Base-by-base conservation (phyloP, 2,329 filamentous ascomycete species). In the Fusarium virguliforme region DNA sequence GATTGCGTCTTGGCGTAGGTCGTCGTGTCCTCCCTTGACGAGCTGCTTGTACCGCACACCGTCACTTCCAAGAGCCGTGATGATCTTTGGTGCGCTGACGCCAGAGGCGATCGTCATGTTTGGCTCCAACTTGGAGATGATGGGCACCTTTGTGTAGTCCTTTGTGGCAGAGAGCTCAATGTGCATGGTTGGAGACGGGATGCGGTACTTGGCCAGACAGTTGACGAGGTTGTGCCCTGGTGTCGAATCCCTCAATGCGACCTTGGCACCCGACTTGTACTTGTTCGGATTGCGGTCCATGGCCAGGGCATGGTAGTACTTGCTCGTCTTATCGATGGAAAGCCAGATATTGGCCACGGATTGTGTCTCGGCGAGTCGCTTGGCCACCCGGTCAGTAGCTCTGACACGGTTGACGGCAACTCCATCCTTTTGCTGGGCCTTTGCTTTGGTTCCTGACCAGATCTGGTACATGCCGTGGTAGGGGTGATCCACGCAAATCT, bases 381-480 rank as follows among this genome's bases (percentile, higher is more conserved):
- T 86, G 3, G 90, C 89, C 35, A 98, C 86, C 53, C 85, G 87
- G 37, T 87, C 88, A 2, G 94, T 94, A 13, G 95, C 94, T 68
- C 86, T 87, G 74, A 92, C 90, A 54, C 96, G 90, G 5, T 92
- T 91, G 22, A 90, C 83, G 1, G 93, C 92, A 4, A 92, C 88
- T 41, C 92, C 89, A 72, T 98, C 95, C 73, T 92, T 91, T 58
- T 85, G 86, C 74, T 91, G 90, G 56, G 87, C 88, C 65, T 90
- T 91, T 58, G 88, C 90, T 74, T 91, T 92, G 48, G 89, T 90
- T 24, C 92, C 91, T 3, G 95, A 93, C 85, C 95, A 98, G 43
- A 99, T 94, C 74, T 98, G 95, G 79, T 99, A 97, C 90, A 98
- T 95, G 54, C 94, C 94, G 78, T 99, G 97, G 79, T 95, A 97